These are phyloP conservation scores for Eutrema yunnanense DNA, from an alignment of 345 rosid genomes.

Conservation along the genomic window DNA sequence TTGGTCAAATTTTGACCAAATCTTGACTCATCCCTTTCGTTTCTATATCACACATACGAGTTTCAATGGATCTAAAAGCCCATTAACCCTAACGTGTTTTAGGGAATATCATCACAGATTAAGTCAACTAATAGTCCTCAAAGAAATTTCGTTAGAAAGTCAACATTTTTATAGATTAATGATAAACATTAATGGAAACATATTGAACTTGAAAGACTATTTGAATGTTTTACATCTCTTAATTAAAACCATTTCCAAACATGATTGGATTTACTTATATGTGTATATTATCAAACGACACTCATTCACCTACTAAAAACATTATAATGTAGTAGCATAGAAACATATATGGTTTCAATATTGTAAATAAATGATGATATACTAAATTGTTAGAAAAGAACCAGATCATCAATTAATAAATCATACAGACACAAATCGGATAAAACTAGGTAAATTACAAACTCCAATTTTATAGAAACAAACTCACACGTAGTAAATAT, in stretches of 20 bases:
- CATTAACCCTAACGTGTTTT: not conserved
- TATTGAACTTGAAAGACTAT: not conserved
- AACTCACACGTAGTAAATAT: not conserved
- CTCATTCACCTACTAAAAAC: not conserved
- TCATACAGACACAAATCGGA: not conserved
- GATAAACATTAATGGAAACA: not conserved
- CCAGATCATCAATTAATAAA: no score
- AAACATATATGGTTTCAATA: not conserved
- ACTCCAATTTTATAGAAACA: no score
- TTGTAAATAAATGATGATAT: not conserved
- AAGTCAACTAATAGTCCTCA: constrained; percentile 5
- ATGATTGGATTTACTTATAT: not conserved
- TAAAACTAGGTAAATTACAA: not conserved
- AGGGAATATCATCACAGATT: not conserved
- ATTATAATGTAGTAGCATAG: not conserved
- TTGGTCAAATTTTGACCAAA: not conserved
- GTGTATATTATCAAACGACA: not conserved
- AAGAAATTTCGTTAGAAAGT: not conserved
- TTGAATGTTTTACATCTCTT: not conserved
- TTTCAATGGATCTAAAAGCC: not conserved
- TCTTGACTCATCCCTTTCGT: not conserved
- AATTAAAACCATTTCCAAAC: not conserved
- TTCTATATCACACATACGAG: no score
- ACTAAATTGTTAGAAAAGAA: not conserved
- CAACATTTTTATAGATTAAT: not conserved